Base-by-base conservation (phyloP, 2,329 filamentous ascomycete species). In the Neopestalotiopsis sp. region DNA sequence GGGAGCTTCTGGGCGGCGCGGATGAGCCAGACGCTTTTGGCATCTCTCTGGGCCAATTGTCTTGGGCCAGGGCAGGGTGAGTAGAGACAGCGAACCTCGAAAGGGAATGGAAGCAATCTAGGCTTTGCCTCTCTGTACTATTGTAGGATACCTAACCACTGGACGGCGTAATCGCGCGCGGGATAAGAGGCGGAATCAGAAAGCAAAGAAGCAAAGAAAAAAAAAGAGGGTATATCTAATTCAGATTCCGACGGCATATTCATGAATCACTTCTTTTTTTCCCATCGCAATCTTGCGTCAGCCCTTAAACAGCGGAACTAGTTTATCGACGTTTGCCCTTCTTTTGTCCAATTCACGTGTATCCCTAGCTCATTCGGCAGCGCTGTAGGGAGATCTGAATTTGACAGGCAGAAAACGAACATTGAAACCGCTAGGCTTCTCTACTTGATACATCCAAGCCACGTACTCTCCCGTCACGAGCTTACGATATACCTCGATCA, bases 11-110 rank as follows among this genome's bases (percentile, higher is more conserved):
- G 42, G 32, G 13, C 65, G 20, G 58, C 14, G 40, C 49, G 65
- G 60, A n/a, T 57, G 34, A 38, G 30, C 38, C 45, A 61, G n/a
- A 62, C 24, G 58, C 4, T 56, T 67, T 67, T 67, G 58, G 58
- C 66, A 67, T 57, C 20, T 60, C 66, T 67, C 57, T 67, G n/a
- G 56, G 57, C 66, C 66, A 67, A 67, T 67, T 67, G 66, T 63
- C 66, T 67, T 52, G 32, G 66, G 57, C 20, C 14, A 10, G 28
- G 56, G 40, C 57, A 67, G 57, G 58, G 57, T 52, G 20, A 17
- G 45, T 20, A 67, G 66, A 67, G 66, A 67, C 58, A 60, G 14
- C 34, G 40, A 57, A 12, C 45, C 64, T 66, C 64, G 28, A 67
- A 60, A 59, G 32, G 65, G 65, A 67, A 67, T 67, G 34, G 34